Evolutionary conservation across 768 basidiomycete species (phyloP).

Genomic region (Tricholoma flavovirens): DNA sequence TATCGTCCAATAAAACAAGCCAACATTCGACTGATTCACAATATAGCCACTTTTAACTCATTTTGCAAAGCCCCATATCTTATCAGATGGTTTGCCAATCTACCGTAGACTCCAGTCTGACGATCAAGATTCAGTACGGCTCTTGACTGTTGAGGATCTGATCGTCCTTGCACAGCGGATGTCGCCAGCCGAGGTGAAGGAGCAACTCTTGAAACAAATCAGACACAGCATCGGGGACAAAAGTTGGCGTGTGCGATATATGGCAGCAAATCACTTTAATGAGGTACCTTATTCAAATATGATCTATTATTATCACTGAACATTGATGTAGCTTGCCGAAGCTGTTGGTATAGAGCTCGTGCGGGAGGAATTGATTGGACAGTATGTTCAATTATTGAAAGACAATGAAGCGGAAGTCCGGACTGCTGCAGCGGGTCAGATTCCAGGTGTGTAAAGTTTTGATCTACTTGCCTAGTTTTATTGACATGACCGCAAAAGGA

Average conservation of each 20-base stretch:
- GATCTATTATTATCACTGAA: background rate
- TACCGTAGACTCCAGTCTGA: constrained; percentile 92
- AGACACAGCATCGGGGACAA: constrained; percentile 88
- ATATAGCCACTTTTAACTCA: constrained; percentile 71
- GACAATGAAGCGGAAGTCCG: constrained; percentile 99
- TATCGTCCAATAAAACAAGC: background rate
- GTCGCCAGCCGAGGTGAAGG: constrained; percentile 83
- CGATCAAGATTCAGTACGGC: constrained; percentile 96
- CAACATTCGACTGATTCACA: constrained; percentile 1
- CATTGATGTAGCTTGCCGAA: constrained; percentile 65
- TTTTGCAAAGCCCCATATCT: constrained; percentile 72
- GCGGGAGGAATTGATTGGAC: constrained; percentile 87
- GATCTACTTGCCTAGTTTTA: background rate
- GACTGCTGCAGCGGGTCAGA: constrained; percentile 92
- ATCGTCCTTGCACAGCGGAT: constrained; percentile 88
- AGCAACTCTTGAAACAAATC: constrained; percentile 82
- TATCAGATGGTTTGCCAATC: constrained; percentile 84
- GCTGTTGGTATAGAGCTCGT: constrained; percentile 87
- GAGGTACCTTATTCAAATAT: constrained; percentile 45
- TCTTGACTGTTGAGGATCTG: constrained; percentile 92
- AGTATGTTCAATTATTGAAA: constrained; percentile 90
- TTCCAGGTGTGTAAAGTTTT: constrained; percentile 64
- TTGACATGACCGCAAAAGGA: constrained; percentile 40
- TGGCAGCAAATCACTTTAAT: constrained; percentile 97
- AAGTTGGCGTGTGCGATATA: constrained; percentile 98